Base-by-base conservation (phyloP, 2,329 filamentous ascomycete genomes). In the Corniculantispora saksenae region DNA sequence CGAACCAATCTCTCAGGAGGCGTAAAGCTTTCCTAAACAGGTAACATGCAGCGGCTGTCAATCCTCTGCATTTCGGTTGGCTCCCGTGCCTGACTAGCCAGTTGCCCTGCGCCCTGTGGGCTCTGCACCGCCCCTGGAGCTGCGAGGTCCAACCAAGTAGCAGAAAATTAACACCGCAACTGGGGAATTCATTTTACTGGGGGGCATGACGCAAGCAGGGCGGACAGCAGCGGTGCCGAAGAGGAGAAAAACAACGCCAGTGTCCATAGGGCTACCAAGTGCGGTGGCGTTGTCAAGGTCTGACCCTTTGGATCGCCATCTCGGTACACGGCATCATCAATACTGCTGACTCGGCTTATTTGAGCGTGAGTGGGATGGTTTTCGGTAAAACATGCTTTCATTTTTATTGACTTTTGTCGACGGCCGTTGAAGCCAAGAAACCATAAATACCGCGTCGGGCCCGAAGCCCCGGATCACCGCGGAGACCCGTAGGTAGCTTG, bases 61-160 rank as follows among this genome's bases (percentile, higher is more conserved):
- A 13, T 45, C 23, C 19, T 19, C 27, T 17, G 10, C 7, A 50
- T 47, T 58, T 58, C 55, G 55, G 55, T 40, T 38, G 25, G 5
- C 29, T 47, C 38, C 13, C 10, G 38, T 43, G 38, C 38, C 38
- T 43, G 38, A 13, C 38, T 43, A 19, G 38, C 17, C 17, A 19
- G 15, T 38, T 57, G 54, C 54, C 54, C 54, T 57, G 54, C 54
- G 40, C 55, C 55, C 38, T 47, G 55, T 58, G 55, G 55, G 55
- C 53, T 40, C 51, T 55, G 53, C 53, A 55, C 53, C 19, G 53
- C 53, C 53, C 27, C 51, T 5, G 48, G n/a, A n/a, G 17, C 51
- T 17, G 25, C 12, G 21, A 25, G 21, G 21, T 10, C 53, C 21
- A 56, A n/a, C 45, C 5, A 32, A 47, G 38, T 29, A 19, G 8